Evolutionary conservation across 345 rosid genomes (phyloP).

Genomic region (Gossypium bickii): DNA sequence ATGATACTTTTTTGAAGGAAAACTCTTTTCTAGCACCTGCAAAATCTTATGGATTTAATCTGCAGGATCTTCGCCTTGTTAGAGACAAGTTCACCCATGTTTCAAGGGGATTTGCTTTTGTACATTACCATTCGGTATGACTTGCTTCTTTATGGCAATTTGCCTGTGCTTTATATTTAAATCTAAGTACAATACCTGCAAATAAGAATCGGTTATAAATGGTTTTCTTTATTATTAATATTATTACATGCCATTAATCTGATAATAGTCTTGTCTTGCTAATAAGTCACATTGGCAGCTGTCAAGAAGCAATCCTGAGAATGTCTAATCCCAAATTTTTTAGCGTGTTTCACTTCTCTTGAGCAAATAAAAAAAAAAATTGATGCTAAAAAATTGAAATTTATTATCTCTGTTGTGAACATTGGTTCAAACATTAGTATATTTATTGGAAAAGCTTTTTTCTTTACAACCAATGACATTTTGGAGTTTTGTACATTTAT

Average conservation of each 20-base stretch:
- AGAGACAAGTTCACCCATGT: slow-evolving; percentile 98
- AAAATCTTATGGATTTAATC: slow-evolving; percentile 5
- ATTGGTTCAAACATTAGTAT: neutral
- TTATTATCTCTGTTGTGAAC: neutral
- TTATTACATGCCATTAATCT: neutral
- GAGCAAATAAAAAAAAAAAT: neutral
- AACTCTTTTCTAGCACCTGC: neutral
- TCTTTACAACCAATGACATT: neutral
- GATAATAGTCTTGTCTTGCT: neutral
- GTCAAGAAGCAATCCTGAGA: neutral
- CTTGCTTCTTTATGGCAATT: neutral
- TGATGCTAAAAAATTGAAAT: neutral
- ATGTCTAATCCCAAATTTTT: neutral
- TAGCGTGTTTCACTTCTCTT: neutral
- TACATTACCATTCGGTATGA: slow-evolving; percentile 89
- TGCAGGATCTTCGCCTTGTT: slow-evolving; percentile 98
- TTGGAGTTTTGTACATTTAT: neutral
- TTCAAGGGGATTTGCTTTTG: slow-evolving; percentile 96
- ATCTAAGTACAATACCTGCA: neutral
- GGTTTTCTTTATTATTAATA: neutral
- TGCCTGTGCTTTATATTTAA: neutral
- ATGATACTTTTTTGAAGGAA: neutral
- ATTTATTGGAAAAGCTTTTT: neutral
- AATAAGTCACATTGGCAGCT: neutral
- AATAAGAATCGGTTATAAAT: neutral